These are phyloP conservation scores for Auricularia heimuer DNA, from an alignment of 768 basidiomycete genomes.

Conservation along the genomic window DNA sequence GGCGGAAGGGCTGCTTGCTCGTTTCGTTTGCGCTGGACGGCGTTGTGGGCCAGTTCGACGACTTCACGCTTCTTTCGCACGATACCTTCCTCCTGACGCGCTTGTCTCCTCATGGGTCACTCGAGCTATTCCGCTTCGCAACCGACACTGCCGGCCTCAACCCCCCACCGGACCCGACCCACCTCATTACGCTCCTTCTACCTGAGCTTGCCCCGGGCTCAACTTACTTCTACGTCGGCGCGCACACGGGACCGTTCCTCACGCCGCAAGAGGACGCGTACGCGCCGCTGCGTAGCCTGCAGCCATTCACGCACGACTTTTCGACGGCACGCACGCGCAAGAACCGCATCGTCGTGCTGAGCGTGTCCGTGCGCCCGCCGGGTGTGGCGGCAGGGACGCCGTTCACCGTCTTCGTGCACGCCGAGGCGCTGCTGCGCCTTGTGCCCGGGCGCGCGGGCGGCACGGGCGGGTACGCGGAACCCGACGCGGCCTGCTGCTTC, in stretches of 20 bases:
- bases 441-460: neutral
- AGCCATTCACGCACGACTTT: neutral
- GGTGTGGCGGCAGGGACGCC: constrained; percentile 6
- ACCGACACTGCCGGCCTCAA: constrained; percentile 5
- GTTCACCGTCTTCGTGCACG: constrained; percentile 19
- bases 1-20: constrained; percentile 34
- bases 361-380: neutral
- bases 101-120: constrained; percentile 22
- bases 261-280: constrained; percentile 8
- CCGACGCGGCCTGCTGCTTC: constrained; percentile 25
- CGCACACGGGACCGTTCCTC: constrained; percentile 17
- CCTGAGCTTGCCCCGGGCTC: neutral
- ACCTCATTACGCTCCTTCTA: neutral
- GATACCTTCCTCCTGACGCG: constrained; percentile 36
- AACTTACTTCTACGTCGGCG: constrained; percentile 5
- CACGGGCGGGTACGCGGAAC: neutral
- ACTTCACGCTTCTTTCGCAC: constrained; percentile 39
- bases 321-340: neutral
- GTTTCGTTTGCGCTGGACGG: constrained; percentile 11
- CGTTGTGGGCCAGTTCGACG: constrained; percentile 22
- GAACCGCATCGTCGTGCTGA: neutral
- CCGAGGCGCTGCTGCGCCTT: neutral
- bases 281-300: constrained; percentile 3
- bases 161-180: constrained; percentile 6
- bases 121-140: constrained; percentile 35